These are phyloP conservation scores for Alternaria sp. DNA, from an alignment of 2,329 filamentous ascomycete genomes.

Conservation along the genomic window DNA sequence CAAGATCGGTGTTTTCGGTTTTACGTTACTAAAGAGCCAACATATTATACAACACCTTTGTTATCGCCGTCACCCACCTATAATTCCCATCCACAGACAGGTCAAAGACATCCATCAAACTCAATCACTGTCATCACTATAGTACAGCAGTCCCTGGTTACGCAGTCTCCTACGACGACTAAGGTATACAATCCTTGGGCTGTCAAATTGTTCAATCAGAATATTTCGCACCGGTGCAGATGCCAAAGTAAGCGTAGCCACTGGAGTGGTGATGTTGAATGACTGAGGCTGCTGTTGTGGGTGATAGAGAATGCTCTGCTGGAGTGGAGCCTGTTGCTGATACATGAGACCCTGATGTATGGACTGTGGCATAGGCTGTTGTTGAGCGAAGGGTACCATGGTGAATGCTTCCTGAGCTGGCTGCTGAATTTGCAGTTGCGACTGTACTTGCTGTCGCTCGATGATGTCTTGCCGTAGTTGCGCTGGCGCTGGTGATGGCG, in stretches of 20 bases:
- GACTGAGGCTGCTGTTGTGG: background rate
- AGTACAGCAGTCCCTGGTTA: background rate
- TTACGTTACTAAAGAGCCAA: background rate
- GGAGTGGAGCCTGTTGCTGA: background rate
- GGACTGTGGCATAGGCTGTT: background rate
- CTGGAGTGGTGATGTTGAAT: background rate
- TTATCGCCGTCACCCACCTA: background rate
- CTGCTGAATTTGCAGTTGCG: background rate
- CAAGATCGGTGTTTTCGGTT: rapidly evolving
- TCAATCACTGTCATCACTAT: background rate
- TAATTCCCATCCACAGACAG: background rate
- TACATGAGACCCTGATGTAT: background rate
- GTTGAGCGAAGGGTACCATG: background rate
- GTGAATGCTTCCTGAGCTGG: background rate
- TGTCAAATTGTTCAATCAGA: background rate
- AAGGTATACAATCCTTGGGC: background rate
- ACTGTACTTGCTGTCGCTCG: background rate
- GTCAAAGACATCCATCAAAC: no score
- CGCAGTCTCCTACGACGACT: background rate
- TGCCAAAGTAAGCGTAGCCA: background rate
- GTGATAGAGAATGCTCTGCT: background rate
- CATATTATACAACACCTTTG: rapidly evolving
- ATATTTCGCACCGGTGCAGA: background rate
- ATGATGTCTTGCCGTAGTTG: background rate
- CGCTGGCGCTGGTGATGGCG: background rate